Base-by-base conservation (phyloP, 148 eudicot species). In the Fagopyrum tataricum region DNA sequence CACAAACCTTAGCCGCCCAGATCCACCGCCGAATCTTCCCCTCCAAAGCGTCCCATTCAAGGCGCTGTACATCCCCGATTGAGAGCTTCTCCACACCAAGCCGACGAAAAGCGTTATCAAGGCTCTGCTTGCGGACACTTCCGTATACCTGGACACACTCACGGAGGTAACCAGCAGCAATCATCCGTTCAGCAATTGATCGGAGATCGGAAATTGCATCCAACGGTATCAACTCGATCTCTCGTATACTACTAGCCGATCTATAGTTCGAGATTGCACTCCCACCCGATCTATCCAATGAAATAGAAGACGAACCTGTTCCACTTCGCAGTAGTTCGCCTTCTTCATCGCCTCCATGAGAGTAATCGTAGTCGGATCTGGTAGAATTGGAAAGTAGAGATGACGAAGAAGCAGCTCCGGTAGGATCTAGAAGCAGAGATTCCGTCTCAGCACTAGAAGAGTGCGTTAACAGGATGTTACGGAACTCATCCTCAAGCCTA, bases 401-500 rank as follows among this genome's bases (percentile, higher is more conserved):
- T 4, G 72, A 70, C 5, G 72, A 43, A 18, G 72, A 70, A 31
- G 72, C 47, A 17, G 72, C 72, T 17, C 31, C 51, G 24, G 31
- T 26, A 31, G 82, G 75, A 11, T 80, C 84, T 4, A 79, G 76
- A 3, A 84, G 66, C 2, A 87, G 76, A 20, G 83, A 78, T 5
- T 88, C 89, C 43, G 89, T 26, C 4, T 86, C 92, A 37, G 82
- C 79, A 0, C 87, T 82, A 3, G 80, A 23, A 1, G 94, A 77
- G 66, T 87, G 84, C 0, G 85, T 73, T 0, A 91, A 55, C 5
- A 93, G 79, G 17, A 93, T 85, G 68, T 73, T 77, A 0, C 98
- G 91, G 56, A 93, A 93, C 95, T 93, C 98, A 75, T 93, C 98
- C 26, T 91, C 97, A 0, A 93, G 84, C 0, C 98, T 76, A n/a